Conservation (phyloP, 352 stramenopile genomes). For the Globisporangium lucens region DNA sequence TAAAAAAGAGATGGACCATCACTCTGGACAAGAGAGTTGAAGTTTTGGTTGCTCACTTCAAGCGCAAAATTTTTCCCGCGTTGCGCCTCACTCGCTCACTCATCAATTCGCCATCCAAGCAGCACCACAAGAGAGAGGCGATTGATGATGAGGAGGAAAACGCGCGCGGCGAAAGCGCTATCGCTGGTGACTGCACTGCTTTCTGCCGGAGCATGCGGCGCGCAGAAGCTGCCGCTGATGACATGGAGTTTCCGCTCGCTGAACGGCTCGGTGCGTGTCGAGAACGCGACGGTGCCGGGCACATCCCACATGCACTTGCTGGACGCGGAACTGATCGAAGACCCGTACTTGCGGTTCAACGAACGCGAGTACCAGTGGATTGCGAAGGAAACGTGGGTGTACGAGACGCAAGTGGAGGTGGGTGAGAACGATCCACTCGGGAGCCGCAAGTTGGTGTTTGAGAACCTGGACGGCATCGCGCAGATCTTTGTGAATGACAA, state of each 20-base stretch:
- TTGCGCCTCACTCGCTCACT: conserved; percentile 2
- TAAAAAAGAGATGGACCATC: too few relatives aligned
- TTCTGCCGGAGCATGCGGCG: not conserved
- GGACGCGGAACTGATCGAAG: conserved; percentile 50
- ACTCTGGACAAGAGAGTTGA: not conserved
- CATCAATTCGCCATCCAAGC: not conserved
- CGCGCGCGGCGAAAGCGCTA: not conserved
- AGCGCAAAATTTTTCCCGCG: not conserved
- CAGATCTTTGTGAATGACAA: conserved; percentile 64
- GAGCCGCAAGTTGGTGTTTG: conserved; percentile 43
- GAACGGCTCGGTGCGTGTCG: conserved; percentile 58
- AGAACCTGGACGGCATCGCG: conserved; percentile 69
- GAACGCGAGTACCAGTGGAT: conserved; percentile 70
- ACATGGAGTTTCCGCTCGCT: conserved; percentile 47
- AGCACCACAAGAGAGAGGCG: not conserved
- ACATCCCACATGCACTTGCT: conserved; percentile 73
- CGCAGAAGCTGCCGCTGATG: conserved; percentile 31
- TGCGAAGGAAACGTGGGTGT: conserved; percentile 66
- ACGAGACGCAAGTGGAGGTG: conserved; percentile 52
- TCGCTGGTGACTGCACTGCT: conserved; percentile 10
- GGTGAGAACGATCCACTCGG: not conserved
- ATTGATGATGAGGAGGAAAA: not conserved
- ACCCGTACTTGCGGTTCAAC: conserved; percentile 74
- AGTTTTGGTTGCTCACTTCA: not conserved
- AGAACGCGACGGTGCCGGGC: conserved; percentile 54